Conservation (phyloP, 2,329 filamentous ascomycete species). For the Botrytis byssoidea region DNA sequence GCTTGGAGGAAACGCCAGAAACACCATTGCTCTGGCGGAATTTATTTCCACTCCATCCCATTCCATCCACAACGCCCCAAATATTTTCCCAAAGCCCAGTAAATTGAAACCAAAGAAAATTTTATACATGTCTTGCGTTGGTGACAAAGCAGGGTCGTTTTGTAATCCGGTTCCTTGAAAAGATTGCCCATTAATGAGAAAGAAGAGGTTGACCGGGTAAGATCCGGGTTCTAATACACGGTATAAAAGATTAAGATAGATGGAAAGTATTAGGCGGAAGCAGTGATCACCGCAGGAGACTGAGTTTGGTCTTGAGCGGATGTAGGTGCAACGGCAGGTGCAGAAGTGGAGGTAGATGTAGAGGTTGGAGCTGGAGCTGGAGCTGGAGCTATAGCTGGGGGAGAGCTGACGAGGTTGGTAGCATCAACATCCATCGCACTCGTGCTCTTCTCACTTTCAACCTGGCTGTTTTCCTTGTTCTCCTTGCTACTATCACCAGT, state of each 20-base stretch:
- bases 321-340: background rate
- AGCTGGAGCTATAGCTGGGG: conserved; percentile 43
- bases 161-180: background rate
- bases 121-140: conserved; percentile 18
- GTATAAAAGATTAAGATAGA: conserved; percentile 16
- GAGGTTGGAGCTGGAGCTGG: conserved; percentile 29
- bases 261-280: conserved; percentile 18
- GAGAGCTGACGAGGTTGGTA: conserved; percentile 47
- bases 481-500: conserved; percentile 58
- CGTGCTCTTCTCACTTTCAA: conserved; percentile 57
- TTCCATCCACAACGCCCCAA: conserved; percentile 4
- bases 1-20: conserved; percentile 12
- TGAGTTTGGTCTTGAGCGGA: background rate
- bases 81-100: conserved; percentile 2
- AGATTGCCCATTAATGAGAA: background rate
- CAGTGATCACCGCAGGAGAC: conserved; percentile 11
- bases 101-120: conserved; percentile 10
- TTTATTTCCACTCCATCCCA: conserved; percentile 2
- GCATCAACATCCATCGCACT: conserved; percentile 59
- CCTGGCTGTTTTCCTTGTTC: conserved; percentile 58
- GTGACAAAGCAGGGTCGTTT: background rate
- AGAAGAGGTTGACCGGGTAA: background rate
- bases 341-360: conserved; percentile 19
- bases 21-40: conserved; percentile 22
- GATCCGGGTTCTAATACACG: conserved; percentile 14